phyloP scores from a whole-genome alignment of 148 eudicot genomes.

The Fagopyrum homotropicum region DNA sequence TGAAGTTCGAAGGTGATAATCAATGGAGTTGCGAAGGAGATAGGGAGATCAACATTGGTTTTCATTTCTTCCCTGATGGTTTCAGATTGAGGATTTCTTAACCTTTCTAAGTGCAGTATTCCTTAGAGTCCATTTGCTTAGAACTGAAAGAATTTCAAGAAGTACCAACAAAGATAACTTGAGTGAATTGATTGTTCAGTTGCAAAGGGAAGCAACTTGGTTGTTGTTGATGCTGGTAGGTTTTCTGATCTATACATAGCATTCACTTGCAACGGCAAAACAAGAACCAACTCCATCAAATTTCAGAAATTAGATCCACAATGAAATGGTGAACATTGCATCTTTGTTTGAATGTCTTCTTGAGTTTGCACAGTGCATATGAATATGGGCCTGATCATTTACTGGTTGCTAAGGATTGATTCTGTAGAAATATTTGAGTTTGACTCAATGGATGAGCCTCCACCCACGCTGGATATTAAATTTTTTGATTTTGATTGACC shows the following conservation, averaged over 20 bases:
- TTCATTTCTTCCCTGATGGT: too few relatives aligned
- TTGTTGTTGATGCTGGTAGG: conserved; percentile 83
- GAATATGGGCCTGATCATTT: not conserved
- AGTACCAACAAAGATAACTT: conserved; percentile 41
- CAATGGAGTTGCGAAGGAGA: too few relatives aligned
- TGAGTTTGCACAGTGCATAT: conserved; percentile 6
- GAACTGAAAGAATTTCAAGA: conserved; percentile 61
- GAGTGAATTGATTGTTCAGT: too few relatives aligned
- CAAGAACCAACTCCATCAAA: conserved; percentile 91
- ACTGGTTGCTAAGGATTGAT: conserved; percentile 8
- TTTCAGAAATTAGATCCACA: conserved; percentile 87
- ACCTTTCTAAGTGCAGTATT: conserved; percentile 61
- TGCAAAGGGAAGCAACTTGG: conserved; percentile 88
- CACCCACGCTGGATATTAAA: conserved; percentile 79
- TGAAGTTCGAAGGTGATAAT: too few relatives aligned
- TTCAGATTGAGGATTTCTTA: conserved; percentile 67
- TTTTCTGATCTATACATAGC: conserved; percentile 89
- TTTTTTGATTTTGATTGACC: conserved; percentile 99
- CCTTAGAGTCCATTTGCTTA: conserved; percentile 68
- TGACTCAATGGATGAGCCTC: conserved; percentile 98
- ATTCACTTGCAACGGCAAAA: conserved; percentile 86
- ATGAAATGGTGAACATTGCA: conserved; percentile 67
- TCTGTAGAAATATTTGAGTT: conserved; percentile 94
- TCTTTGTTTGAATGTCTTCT: conserved; percentile 5
- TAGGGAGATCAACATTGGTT: too few relatives aligned